Conservation (phyloP, 75 land plant genomes). For the Pinus taeda region DNA sequence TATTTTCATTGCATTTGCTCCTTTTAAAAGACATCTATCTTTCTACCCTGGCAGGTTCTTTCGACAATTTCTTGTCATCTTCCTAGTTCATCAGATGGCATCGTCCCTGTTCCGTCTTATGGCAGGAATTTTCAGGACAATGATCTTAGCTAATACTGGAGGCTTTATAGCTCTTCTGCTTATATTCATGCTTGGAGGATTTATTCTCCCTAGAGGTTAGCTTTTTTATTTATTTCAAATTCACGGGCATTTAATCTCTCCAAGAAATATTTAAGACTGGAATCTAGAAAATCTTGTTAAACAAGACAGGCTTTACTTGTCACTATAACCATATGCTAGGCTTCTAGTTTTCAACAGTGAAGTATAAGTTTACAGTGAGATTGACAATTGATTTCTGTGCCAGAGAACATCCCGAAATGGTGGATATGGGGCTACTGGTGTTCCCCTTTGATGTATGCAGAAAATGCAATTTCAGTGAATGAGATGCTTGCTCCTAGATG, state of each 20-base stretch:
- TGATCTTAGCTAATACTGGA: conserved; percentile 43
- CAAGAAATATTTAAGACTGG: background rate
- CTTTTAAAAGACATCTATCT: background rate
- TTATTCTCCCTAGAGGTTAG: conserved; percentile 34
- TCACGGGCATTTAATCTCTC: background rate
- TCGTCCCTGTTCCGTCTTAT: conserved; percentile 40
- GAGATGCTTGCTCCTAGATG: conserved; percentile 68
- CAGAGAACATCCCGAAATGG: conserved; percentile 58
- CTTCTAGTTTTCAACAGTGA: background rate
- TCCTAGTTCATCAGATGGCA: conserved; percentile 51
- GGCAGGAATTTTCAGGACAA: conserved; percentile 34
- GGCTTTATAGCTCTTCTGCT: conserved; percentile 33
- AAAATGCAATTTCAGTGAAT: conserved; percentile 51
- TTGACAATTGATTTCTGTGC: background rate
- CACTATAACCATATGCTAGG: too few relatives aligned
- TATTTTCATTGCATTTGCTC: background rate
- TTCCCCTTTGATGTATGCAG: conserved; percentile 71
- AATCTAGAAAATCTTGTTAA: background rate
- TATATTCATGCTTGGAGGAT: conserved; percentile 48
- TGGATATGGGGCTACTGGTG: conserved; percentile 84
- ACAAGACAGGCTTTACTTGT: background rate
- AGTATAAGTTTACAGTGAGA: background rate
- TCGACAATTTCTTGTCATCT: conserved; percentile 20
- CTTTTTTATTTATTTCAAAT: background rate
- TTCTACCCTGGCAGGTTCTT: conserved; percentile 32